A percentile compares a stretch with the other conserved stretches of the same genome.
Conservation (phyloP, 495 filamentous ascomycete genomes). For the Diplogelasinospora grovesii region DNA sequence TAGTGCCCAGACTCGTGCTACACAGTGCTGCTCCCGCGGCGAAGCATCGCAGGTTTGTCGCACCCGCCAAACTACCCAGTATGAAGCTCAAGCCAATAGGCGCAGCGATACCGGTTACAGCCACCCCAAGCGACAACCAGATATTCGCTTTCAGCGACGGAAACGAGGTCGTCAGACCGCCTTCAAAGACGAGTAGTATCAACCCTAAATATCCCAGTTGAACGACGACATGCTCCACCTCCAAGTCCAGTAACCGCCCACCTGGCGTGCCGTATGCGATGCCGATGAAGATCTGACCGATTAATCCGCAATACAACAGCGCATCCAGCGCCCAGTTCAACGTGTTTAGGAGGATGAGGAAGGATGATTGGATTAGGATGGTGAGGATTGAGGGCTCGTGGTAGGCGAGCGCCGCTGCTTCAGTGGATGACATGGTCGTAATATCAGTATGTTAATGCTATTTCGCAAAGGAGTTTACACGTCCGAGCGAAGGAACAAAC, state of each 20-base stretch:
- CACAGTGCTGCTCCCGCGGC: constrained; percentile 71
- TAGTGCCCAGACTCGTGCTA: constrained; percentile 72
- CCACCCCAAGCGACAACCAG: constrained; percentile 51
- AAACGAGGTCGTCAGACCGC: constrained; percentile 61
- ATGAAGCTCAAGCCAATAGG: constrained; percentile 52
- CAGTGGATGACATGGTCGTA: too few relatives aligned
- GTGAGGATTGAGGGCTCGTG: too few relatives aligned
- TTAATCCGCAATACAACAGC: too few relatives aligned
- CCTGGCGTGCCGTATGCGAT: constrained; percentile 62
- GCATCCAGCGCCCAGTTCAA: too few relatives aligned
- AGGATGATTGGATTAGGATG: too few relatives aligned
- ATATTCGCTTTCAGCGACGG: constrained; percentile 53
- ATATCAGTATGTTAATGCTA: too few relatives aligned
- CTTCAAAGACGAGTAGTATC: constrained; percentile 69
- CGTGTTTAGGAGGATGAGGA: too few relatives aligned
- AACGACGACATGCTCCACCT: constrained; percentile 55
- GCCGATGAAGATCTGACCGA: constrained; percentile 70
- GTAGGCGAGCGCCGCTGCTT: too few relatives aligned
- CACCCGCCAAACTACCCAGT: constrained; percentile 27
- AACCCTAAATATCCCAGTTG: constrained; percentile 73
- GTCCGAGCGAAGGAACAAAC: too few relatives aligned
- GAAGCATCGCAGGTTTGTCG: constrained; percentile 63
- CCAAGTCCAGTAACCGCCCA: constrained; percentile 29
- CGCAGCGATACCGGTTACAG: constrained; percentile 53
- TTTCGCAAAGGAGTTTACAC: too few relatives aligned